Percentiles rank a stretch among this genome's conserved stretches.
phyloP scores from a whole-genome alignment of 805 yeast genomes.

The Wickerhamomyces sydowiorum region DNA sequence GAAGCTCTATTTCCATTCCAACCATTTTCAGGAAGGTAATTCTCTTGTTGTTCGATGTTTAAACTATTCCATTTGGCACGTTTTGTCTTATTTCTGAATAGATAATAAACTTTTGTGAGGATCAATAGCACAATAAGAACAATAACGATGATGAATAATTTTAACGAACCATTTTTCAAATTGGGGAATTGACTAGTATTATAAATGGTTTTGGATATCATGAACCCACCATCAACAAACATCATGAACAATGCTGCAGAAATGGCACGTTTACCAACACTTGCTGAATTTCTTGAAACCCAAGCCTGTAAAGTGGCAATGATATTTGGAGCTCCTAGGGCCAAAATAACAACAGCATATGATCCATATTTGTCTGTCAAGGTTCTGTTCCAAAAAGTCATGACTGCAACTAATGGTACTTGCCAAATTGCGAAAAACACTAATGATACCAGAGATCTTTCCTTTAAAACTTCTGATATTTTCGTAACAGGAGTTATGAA shows the following conservation, averaged over 20 bases:
- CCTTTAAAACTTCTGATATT: not conserved
- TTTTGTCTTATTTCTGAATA: not conserved
- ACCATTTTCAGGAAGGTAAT: not conserved
- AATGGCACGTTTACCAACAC: not conserved
- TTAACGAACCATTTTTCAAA: not conserved
- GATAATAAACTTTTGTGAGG: not conserved
- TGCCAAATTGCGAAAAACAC: not conserved
- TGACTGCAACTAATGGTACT: not conserved
- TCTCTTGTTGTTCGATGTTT: not conserved
- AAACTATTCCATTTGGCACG: not conserved
- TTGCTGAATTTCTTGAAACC: not conserved
- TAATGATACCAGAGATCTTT: not conserved
- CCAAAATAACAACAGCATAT: not conserved
- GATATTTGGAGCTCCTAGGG: not conserved
- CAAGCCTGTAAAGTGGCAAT: not conserved
- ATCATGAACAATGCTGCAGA: not conserved
- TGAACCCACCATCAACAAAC: not conserved
- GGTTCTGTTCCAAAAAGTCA: not conserved
- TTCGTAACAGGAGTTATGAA: not conserved
- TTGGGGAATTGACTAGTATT: not conserved
- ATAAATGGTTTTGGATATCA: not conserved
- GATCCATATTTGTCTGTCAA: not conserved
- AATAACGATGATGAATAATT: not conserved
- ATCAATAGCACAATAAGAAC: not conserved
- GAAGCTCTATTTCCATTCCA: conserved; percentile 1